Percentiles rank a stretch among this genome's conserved stretches.
Conservation (phyloP, 1,139 yeast genomes). For the Geotrichum fermentans region DNA sequence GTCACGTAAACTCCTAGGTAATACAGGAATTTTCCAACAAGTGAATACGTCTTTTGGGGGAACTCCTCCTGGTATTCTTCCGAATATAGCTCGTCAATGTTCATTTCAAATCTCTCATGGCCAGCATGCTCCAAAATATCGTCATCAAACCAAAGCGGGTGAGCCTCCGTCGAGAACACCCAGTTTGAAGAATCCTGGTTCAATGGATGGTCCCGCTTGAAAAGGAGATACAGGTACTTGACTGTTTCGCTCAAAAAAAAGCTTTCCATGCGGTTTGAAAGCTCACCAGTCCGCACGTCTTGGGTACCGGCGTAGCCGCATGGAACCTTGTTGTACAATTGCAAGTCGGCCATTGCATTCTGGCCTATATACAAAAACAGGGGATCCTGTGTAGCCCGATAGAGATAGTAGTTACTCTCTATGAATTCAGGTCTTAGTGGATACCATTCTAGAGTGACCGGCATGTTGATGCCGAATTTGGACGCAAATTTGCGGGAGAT, state of each 20-base stretch:
- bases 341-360: slow-evolving; percentile 52
- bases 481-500: slow-evolving; percentile 13
- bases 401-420: slow-evolving; percentile 80
- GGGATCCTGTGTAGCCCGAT: slow-evolving; percentile 83
- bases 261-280: slow-evolving; percentile 83
- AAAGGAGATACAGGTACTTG: slow-evolving; percentile 74
- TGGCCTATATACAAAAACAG: slow-evolving; percentile 73
- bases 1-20: slow-evolving; percentile 6
- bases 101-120: slow-evolving; percentile 19
- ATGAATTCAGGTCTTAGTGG: slow-evolving; percentile 88
- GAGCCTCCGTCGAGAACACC: slow-evolving; percentile 90
- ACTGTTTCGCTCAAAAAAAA: slow-evolving; percentile 83
- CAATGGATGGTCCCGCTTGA: slow-evolving; percentile 60
- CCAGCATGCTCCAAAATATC: slow-evolving; percentile 28
- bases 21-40: background rate
- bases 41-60: background rate
- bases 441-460: slow-evolving; percentile 68
- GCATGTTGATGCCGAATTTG: slow-evolving; percentile 17
- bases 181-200: slow-evolving; percentile 53
- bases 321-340: slow-evolving; percentile 48
- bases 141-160: slow-evolving; percentile 68
- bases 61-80: slow-evolving; percentile 1
- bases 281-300: slow-evolving; percentile 57
- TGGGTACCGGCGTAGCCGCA: slow-evolving; percentile 85
- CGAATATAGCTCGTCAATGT: slow-evolving; percentile 5